These are phyloP conservation scores for Raddia guianensis DNA, from an alignment of 176 grass and related monocot species.

Conservation along the genomic window DNA sequence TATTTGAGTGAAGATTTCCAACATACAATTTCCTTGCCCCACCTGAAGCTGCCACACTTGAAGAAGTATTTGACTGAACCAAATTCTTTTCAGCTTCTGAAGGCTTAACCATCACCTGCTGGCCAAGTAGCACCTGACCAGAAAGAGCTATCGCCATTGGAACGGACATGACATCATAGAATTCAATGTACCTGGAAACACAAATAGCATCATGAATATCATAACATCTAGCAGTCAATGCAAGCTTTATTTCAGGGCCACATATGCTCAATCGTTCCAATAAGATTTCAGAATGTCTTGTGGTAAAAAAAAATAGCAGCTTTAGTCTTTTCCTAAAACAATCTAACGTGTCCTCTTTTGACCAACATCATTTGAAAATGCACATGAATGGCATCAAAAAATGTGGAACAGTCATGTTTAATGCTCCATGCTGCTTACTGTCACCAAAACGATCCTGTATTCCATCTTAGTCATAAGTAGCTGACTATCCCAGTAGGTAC, in stretches of 20 bases:
- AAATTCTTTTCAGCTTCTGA: conserved; percentile 99
- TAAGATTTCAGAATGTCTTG: background rate
- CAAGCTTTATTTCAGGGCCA: background rate
- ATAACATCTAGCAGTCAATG: conserved; percentile 14
- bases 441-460: conserved; percentile 44
- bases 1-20: conserved; percentile 96
- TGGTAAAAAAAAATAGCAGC: conserved; percentile 1
- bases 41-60: conserved; percentile 69
- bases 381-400: conserved; percentile 8
- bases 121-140: conserved; percentile 78
- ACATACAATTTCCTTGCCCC: conserved; percentile 94
- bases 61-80: conserved; percentile 77
- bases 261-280: background rate
- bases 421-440: conserved; percentile 34
- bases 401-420: conserved; percentile 22
- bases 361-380: conserved; percentile 21
- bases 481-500: conserved; percentile 51
- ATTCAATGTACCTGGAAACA: conserved; percentile 88
- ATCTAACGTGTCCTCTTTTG: background rate
- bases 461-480: conserved; percentile 47
- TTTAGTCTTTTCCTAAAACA: conserved; percentile 11
- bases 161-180: conserved; percentile 97
- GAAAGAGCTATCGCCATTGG: conserved; percentile 97
- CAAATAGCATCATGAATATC: conserved; percentile 24
- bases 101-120: conserved; percentile 89